Evolutionary conservation across 257 asterid genomes (phyloP).

Genomic region (Eustoma russellianum): DNA sequence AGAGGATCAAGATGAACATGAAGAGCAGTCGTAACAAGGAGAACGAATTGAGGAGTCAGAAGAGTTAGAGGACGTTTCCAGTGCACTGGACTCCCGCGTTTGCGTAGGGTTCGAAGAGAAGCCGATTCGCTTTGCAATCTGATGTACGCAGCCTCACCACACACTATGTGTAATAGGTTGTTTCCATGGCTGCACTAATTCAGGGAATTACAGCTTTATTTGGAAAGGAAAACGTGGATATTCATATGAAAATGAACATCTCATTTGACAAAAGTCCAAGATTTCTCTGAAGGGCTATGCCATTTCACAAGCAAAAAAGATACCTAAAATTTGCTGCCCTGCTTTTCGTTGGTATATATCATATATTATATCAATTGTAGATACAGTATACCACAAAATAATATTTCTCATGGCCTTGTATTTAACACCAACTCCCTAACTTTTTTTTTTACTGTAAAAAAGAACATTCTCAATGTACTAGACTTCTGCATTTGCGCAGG

Average conservation of each 20-base stretch:
- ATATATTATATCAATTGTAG: not conserved
- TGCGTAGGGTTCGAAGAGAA: too few relatives aligned
- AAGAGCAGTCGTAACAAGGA: too few relatives aligned
- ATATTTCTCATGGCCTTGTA: not conserved
- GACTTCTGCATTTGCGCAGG: too few relatives aligned
- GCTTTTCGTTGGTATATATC: not conserved
- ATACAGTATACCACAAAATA: not conserved
- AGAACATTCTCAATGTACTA: too few relatives aligned
- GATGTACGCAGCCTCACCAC: too few relatives aligned
- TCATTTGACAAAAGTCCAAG: constrained; percentile 8
- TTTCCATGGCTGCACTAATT: constrained; percentile 1
- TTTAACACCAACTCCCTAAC: constrained; percentile 1
- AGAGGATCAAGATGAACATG: too few relatives aligned
- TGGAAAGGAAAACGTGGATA: constrained; percentile 33
- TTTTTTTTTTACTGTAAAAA: too few relatives aligned
- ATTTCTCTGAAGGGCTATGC: not conserved
- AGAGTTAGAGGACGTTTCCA: too few relatives aligned
- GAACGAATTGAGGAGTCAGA: too few relatives aligned
- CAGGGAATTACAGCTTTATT: constrained; percentile 12
- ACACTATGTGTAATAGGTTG: too few relatives aligned
- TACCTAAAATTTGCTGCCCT: constrained; percentile 5
- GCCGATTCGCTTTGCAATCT: too few relatives aligned
- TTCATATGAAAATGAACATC: constrained; percentile 13
- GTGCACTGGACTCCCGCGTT: too few relatives aligned
- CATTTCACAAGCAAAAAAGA: constrained; percentile 7